A percentile compares a stretch with the other conserved stretches of the same genome.
Evolutionary conservation across 1,284 basidiomycete genomes (phyloP).

Genomic region (Neolentinus lepideus): DNA sequence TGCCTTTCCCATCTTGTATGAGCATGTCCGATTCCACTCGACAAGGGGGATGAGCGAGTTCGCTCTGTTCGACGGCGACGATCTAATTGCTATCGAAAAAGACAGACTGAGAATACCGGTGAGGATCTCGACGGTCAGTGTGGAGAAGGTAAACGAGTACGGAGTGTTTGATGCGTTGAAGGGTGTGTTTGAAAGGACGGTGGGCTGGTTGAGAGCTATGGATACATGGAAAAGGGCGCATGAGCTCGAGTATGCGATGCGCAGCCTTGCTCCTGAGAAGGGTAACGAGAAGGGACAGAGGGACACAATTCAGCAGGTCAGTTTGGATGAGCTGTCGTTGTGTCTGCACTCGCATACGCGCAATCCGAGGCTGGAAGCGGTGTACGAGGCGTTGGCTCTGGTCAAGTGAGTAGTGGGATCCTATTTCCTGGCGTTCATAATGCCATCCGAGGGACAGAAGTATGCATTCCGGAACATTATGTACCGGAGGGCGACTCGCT

Average conservation of each 20-base stretch:
- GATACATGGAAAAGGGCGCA: background rate
- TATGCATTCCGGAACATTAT: background rate
- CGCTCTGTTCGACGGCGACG: background rate
- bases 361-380: background rate
- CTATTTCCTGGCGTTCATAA: background rate
- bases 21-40: background rate
- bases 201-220: background rate
- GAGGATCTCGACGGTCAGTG: background rate
- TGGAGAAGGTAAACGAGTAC: background rate
- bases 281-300: background rate
- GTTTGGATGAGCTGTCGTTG: background rate
- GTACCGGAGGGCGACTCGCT: no score
- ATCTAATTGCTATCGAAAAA: background rate
- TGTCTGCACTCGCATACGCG: background rate
- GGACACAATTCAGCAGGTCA: background rate
- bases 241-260: background rate
- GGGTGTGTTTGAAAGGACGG: background rate
- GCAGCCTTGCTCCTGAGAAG: background rate
- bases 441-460: background rate
- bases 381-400: background rate
- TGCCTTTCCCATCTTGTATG: background rate
- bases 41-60: background rate
- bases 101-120: background rate
- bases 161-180: background rate
- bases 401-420: background rate